Evolutionary conservation across 2,329 filamentous ascomycete species (phyloP).

Genomic region (Xylariomycetidae sp.): DNA sequence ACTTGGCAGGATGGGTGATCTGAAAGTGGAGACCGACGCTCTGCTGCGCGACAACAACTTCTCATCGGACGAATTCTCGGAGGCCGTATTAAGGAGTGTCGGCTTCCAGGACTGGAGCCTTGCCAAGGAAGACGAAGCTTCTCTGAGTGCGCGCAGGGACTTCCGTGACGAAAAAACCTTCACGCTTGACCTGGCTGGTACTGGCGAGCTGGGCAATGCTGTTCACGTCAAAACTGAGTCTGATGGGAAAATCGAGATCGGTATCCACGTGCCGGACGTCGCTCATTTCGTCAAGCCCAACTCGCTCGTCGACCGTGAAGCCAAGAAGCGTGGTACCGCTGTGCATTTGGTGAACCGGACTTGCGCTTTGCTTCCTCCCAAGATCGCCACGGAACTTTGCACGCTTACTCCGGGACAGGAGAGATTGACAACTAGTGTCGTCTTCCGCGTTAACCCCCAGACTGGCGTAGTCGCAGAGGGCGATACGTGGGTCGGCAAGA

Average conservation of each 20-base stretch:
- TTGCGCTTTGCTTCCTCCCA: constrained; percentile 82
- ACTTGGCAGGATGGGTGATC: constrained; percentile 92
- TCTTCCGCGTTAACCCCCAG: constrained; percentile 82
- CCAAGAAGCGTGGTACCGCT: constrained; percentile 94
- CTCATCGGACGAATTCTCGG: constrained; percentile 93
- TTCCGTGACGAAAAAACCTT: constrained; percentile 86
- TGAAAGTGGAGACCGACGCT: constrained; percentile 96
- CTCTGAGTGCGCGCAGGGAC: constrained; percentile 73
- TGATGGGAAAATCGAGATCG: constrained; percentile 87
- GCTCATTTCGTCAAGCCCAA: constrained; percentile 96
- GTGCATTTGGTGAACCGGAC: constrained; percentile 90
- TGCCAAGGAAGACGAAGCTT: constrained; percentile 73
- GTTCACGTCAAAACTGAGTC: constrained; percentile 82
- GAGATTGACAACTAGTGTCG: constrained; percentile 83
- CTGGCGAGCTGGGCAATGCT: constrained; percentile 84
- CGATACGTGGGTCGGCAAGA: constrained; percentile 90
- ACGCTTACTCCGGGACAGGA: constrained; percentile 84
- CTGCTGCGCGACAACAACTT: constrained; percentile 98
- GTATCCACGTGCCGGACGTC: constrained; percentile 91
- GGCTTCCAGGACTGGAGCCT: constrained; percentile 90
- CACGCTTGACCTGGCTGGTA: constrained; percentile 86
- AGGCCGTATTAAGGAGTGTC: constrained; percentile 90
- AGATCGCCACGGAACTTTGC: constrained; percentile 81
- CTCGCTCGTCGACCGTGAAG: constrained; percentile 92
- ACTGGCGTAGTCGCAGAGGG: constrained; percentile 77